Evolutionary conservation across 2,329 filamentous ascomycete genomes (phyloP).

Genomic region (Diatrype stigma): DNA sequence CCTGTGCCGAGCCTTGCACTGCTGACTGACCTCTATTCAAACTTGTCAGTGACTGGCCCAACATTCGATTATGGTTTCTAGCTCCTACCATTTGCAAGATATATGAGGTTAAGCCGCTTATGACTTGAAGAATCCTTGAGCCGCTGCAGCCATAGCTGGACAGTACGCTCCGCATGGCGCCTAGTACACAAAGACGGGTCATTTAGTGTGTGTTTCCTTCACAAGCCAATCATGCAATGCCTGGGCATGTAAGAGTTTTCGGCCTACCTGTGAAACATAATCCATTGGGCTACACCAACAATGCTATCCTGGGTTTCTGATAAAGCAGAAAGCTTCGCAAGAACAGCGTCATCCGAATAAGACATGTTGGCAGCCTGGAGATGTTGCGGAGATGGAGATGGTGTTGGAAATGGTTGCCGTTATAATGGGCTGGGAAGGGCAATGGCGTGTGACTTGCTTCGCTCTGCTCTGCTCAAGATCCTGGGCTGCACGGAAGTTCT

Average conservation of each 20-base stretch:
- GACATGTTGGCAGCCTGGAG: slow-evolving; percentile 58
- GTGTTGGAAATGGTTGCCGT: background rate
- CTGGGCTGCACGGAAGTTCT: background rate
- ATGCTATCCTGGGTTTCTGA: slow-evolving; percentile 99
- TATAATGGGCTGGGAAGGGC: background rate
- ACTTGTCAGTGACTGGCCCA: slow-evolving; percentile 14
- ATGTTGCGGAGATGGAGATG: background rate
- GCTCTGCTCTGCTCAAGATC: background rate
- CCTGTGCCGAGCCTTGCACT: slow-evolving; percentile 88
- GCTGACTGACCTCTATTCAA: slow-evolving; percentile 80
- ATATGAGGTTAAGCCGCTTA: slow-evolving; percentile 86
- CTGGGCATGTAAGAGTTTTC: slow-evolving; percentile 6
- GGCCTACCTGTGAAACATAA: slow-evolving; percentile 92
- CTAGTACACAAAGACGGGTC: slow-evolving; percentile 43
- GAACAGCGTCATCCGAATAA: slow-evolving; percentile 91
- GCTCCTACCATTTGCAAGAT: slow-evolving; percentile 82
- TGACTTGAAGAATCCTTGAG: slow-evolving; percentile 81
- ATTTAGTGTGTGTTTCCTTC: slow-evolving; percentile 21
- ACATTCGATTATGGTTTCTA: slow-evolving; percentile 1
- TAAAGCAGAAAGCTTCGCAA: slow-evolving; percentile 88
- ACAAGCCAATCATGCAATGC: background rate
- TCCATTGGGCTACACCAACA: slow-evolving; percentile 95
- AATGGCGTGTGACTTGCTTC: slow-evolving; percentile 1
- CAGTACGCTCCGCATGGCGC: slow-evolving; percentile 87
- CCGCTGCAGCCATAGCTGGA: slow-evolving; percentile 85